phyloP scores from a whole-genome alignment of 169 alveolate genomes.

The Cryptosporidium sp. region DNA sequence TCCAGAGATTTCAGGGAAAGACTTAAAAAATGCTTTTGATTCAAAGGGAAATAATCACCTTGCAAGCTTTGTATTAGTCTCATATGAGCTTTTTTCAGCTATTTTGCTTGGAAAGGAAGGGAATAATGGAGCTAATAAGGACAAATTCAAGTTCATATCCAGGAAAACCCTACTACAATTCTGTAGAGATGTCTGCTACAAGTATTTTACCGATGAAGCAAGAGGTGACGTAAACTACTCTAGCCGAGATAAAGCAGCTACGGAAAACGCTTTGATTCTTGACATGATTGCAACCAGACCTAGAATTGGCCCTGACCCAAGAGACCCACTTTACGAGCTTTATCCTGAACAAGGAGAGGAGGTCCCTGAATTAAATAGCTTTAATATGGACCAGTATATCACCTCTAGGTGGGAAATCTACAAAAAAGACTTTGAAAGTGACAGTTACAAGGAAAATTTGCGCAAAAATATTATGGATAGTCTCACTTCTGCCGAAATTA shows the following conservation, averaged over 20 bases:
- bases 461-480: conserved; percentile 48
- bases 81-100: conserved; percentile 66
- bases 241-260: conserved; percentile 42
- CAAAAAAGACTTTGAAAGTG: conserved; percentile 33
- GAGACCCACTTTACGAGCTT: conserved; percentile 59
- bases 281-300: conserved; percentile 66
- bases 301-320: conserved; percentile 67
- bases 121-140: conserved; percentile 1
- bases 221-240: conserved; percentile 62
- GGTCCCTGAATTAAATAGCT: conserved; percentile 55
- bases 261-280: conserved; percentile 30
- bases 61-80: conserved; percentile 54
- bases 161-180: conserved; percentile 37
- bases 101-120: conserved; percentile 72
- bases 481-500: conserved; percentile 47
- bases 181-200: conserved; percentile 72
- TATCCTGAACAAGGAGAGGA: conserved; percentile 72
- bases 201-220: conserved; percentile 74
- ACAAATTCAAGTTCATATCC: conserved; percentile 41
- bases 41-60: conserved; percentile 65
- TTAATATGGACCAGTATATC: conserved; percentile 67
- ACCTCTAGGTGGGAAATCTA: conserved; percentile 70
- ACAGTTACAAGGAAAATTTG: background rate
- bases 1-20: conserved; percentile 51
- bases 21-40: conserved; percentile 59